Evolutionary conservation across 2,329 filamentous ascomycete genomes (phyloP).

Genomic region (Trichoderma sp.): DNA sequence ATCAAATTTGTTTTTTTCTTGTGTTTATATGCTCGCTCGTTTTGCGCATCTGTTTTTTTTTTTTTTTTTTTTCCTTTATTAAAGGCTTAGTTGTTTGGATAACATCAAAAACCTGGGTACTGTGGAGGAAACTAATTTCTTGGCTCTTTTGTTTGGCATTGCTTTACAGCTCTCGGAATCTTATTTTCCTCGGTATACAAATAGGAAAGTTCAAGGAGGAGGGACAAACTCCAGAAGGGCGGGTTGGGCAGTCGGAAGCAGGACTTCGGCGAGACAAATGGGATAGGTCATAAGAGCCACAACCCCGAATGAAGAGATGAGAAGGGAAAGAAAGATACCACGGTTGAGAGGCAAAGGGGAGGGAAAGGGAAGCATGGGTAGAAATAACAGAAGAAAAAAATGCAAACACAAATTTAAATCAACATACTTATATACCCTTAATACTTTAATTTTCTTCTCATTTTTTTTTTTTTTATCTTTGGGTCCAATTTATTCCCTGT

Average conservation of each 20-base stretch:
- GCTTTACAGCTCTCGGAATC: background rate
- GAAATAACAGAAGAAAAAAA: background rate
- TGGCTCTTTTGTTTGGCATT: constrained; percentile 19
- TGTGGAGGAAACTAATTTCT: constrained; percentile 10
- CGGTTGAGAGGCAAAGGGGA: background rate
- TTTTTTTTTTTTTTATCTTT: background rate
- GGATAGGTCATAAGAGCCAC: background rate
- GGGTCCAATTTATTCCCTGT: background rate
- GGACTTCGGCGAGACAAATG: constrained; percentile 21
- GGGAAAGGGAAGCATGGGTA: background rate
- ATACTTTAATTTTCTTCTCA: background rate
- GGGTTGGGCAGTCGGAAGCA: constrained; percentile 20
- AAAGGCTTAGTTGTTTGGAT: constrained; percentile 22
- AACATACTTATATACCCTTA: background rate
- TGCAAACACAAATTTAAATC: constrained; percentile 20
- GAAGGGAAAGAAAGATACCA: constrained; percentile 23
- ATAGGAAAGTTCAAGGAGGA: constrained; percentile 1
- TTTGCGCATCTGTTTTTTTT: constrained; percentile 26
- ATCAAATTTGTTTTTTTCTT: constrained; percentile 32
- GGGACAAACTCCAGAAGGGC: background rate
- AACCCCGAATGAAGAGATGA: constrained; percentile 19
- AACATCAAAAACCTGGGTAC: constrained; percentile 18
- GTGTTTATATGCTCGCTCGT: constrained; percentile 27
- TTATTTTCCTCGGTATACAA: constrained; percentile 18
- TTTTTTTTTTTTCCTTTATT: constrained; percentile 27